Percentiles rank a stretch among this genome's conserved stretches.
These are phyloP conservation scores for Neoscytalidium dimidiatum DNA, from an alignment of 2,329 filamentous ascomycete species.

Conservation along the genomic window DNA sequence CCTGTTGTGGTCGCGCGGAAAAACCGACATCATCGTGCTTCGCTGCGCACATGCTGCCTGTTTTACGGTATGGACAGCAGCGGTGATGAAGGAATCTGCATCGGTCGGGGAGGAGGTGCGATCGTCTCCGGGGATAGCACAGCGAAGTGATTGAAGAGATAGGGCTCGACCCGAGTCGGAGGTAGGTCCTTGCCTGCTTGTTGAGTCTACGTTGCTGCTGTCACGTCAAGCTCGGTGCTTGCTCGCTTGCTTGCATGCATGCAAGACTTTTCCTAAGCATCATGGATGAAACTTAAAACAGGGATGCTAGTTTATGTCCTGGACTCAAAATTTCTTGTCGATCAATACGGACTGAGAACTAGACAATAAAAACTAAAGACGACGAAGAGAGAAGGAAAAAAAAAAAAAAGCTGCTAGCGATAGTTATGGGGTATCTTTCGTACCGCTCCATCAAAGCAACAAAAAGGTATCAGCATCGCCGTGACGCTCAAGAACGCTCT, in stretches of 20 bases:
- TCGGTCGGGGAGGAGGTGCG: neutral
- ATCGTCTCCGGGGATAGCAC: neutral
- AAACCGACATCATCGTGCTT: neutral
- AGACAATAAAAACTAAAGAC: neutral
- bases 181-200: neutral
- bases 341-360: neutral
- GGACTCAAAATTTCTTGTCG: neutral
- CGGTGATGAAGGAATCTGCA: neutral
- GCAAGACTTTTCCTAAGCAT: neutral
- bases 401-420: neutral
- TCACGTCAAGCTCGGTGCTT: no score
- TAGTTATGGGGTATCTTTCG: neutral
- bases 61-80: neutral
- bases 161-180: neutral
- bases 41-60: neutral
- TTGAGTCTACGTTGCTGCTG: no score
- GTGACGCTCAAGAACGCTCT: neutral
- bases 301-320: no score
- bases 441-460: neutral
- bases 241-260: neutral
- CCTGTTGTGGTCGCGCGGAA: neutral
- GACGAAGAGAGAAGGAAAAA: neutral
- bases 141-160: no score
- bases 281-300: neutral
- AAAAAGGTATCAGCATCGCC: conserved; percentile 11